Percentiles rank a stretch among this genome's conserved stretches.
These are phyloP conservation scores for Cladosporium phlei DNA, from an alignment of 2,329 filamentous ascomycete genomes.

Conservation along the genomic window DNA sequence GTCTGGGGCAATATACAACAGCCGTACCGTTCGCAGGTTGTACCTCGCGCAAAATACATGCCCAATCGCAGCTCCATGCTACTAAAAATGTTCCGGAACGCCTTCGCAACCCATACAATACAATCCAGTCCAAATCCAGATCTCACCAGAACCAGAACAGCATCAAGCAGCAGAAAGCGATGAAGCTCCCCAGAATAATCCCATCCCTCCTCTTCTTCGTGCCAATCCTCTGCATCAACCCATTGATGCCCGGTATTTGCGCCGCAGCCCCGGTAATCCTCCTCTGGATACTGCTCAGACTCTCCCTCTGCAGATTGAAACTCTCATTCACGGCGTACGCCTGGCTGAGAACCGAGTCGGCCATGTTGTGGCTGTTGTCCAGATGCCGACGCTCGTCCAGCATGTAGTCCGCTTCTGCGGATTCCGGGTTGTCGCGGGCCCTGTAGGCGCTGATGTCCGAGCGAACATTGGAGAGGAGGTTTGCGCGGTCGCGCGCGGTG, in stretches of 20 bases:
- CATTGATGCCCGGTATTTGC: conserved; percentile 89
- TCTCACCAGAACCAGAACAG: conserved; percentile 71
- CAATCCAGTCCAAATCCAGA: neutral
- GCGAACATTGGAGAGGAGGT: conserved; percentile 84
- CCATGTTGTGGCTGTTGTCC: conserved; percentile 83
- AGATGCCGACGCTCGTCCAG: conserved; percentile 79
- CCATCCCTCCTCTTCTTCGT: conserved; percentile 92
- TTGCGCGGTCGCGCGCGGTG: conserved; percentile 78
- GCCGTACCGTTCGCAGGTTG: neutral
- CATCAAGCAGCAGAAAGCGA: conserved; percentile 85
- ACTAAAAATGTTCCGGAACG: conserved; percentile 3
- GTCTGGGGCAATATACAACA: conserved; percentile 2
- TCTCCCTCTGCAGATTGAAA: conserved; percentile 83
- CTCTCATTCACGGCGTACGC: conserved; percentile 95
- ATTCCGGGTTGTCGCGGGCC: conserved; percentile 63
- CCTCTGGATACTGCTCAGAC: conserved; percentile 79
- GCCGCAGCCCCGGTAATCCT: conserved; percentile 85
- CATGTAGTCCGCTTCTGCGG: conserved; percentile 94
- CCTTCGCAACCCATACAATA: conserved; percentile 5
- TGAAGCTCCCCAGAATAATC: conserved; percentile 85
- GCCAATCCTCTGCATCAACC: conserved; percentile 85
- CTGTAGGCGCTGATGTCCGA: conserved; percentile 90
- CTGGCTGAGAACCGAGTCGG: conserved; percentile 86
- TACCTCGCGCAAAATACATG: neutral
- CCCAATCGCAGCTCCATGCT: neutral